Conservation (phyloP, 1,284 basidiomycete genomes). For the Chondrostereum purpureum region DNA sequence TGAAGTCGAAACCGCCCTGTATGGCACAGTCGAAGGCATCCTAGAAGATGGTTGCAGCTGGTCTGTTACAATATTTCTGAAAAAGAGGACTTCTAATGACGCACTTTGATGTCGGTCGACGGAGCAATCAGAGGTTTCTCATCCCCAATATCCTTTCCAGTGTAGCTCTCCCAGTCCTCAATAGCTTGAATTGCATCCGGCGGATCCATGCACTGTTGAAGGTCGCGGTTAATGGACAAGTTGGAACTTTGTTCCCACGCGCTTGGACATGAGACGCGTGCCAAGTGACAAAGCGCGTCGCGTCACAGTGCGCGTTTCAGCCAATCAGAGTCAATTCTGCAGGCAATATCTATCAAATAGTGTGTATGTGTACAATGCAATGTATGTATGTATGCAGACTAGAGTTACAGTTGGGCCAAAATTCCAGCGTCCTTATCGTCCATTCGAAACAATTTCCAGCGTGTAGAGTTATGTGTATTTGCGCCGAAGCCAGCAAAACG, state of each 20-base stretch:
- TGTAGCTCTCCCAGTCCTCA: slow-evolving; percentile 7
- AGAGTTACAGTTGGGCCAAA: too few species aligned
- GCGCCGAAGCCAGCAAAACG: too few species aligned
- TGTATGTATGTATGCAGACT: too few species aligned
- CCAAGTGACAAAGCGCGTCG: not conserved
- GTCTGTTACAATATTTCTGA: not conserved
- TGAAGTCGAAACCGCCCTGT: slow-evolving; percentile 2
- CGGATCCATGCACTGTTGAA: slow-evolving; percentile 6
- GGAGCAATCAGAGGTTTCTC: slow-evolving; percentile 5
- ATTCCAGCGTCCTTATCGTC: too few species aligned
- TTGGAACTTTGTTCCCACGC: not conserved
- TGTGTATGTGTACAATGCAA: too few species aligned
- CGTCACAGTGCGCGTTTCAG: too few species aligned
- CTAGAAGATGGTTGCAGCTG: too few species aligned
- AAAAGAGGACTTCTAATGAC: not conserved
- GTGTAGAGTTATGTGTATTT: too few species aligned
- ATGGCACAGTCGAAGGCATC: slow-evolving; percentile 4
- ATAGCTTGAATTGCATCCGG: slow-evolving; percentile 3
- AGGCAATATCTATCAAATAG: too few species aligned
- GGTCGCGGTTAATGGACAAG: not conserved
- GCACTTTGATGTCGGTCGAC: slow-evolving; percentile 2
- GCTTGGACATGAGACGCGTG: not conserved
- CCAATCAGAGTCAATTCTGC: too few species aligned
- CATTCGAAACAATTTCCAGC: too few species aligned
- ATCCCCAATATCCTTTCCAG: slow-evolving; percentile 1